Evolutionary conservation across 495 filamentous ascomycete genomes (phyloP).

Genomic region (Podospora australis): DNA sequence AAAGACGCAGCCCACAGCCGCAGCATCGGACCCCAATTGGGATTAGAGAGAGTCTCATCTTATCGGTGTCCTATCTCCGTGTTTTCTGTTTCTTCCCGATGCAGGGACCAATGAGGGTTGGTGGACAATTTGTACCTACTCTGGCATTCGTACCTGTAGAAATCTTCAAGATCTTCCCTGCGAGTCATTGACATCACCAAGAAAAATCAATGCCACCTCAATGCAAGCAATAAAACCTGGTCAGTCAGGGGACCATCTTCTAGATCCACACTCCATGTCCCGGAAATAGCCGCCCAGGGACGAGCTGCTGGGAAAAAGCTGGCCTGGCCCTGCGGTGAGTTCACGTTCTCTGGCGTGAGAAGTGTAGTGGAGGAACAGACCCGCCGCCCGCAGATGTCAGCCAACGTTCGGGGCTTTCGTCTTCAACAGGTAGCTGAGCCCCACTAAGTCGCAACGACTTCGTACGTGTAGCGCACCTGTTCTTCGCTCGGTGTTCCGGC

Average conservation of each 20-base stretch:
- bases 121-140: no score
- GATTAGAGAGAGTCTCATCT: no score
- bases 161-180: neutral
- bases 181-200: constrained; percentile 7
- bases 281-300: constrained; percentile 13
- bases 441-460: constrained; percentile 21
- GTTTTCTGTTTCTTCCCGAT: no score
- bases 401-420: constrained; percentile 16
- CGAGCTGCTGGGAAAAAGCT: constrained; percentile 1
- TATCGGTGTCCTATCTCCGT: no score
- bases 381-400: constrained; percentile 16
- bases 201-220: neutral
- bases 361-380: constrained; percentile 5
- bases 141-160: neutral
- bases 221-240: neutral
- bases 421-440: constrained; percentile 19
- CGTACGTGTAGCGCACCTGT: neutral
- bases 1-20: no score
- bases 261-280: neutral
- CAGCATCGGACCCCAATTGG: no score
- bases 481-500: neutral
- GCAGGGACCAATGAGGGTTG: no score
- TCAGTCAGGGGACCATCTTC: constrained; percentile 8
- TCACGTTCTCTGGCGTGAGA: neutral
- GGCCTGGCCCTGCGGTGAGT: neutral